Percentiles rank a stretch among this genome's conserved stretches.
phyloP scores from a whole-genome alignment of 768 basidiomycete species.

The Coprinopsis cinerea region DNA sequence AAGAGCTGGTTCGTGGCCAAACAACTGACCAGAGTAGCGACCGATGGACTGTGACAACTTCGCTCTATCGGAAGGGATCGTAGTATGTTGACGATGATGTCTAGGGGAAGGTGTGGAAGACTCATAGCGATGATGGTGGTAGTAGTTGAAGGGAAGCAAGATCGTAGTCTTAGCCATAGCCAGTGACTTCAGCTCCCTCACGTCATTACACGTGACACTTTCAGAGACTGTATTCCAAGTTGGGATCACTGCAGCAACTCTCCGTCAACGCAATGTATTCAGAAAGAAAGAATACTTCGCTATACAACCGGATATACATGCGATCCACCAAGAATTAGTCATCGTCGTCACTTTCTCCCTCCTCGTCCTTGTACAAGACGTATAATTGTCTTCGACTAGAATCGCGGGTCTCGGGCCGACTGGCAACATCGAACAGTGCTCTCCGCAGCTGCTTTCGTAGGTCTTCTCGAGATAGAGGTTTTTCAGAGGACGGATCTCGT shows the following conservation, averaged over 20 bases:
- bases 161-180: no score
- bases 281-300: neutral
- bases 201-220: no score
- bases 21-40: slow-evolving; percentile 34
- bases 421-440: slow-evolving; percentile 68
- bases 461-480: slow-evolving; percentile 24
- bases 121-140: no score
- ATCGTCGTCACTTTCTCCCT: slow-evolving; percentile 30
- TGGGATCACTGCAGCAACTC: no score
- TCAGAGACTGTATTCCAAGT: no score
- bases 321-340: slow-evolving; percentile 20
- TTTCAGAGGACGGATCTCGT: slow-evolving; percentile 33
- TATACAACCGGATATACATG: no score
- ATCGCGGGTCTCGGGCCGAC: slow-evolving; percentile 67
- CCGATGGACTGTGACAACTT: neutral
- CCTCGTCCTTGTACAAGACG: slow-evolving; percentile 64
- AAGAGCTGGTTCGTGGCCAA: slow-evolving; percentile 31
- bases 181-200: no score
- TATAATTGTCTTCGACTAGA: slow-evolving; percentile 79
- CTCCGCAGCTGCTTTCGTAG: slow-evolving; percentile 54
- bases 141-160: no score
- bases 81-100: no score
- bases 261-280: no score
- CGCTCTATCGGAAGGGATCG: slow-evolving; percentile 18
- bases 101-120: no score